Conservation (phyloP, 2,329 filamentous ascomycete species). For the Pyricularia sp. region DNA sequence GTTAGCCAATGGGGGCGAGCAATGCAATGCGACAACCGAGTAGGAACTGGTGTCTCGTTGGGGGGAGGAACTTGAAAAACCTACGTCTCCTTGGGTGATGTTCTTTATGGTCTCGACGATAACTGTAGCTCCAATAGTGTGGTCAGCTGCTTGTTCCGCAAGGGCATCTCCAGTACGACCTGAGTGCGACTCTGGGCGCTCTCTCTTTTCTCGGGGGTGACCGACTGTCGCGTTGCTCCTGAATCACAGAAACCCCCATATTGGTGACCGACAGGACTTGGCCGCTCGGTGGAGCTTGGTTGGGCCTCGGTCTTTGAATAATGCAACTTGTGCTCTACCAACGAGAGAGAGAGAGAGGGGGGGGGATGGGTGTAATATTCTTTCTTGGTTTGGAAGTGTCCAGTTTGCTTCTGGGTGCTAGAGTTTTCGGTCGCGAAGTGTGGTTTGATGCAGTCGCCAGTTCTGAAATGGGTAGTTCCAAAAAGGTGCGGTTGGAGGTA, state of each 20-base stretch:
- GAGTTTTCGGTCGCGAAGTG: background rate
- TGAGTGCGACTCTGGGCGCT: background rate
- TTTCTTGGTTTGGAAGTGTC: background rate
- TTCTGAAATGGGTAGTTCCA: background rate
- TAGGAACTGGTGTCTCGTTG: background rate
- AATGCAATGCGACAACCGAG: background rate
- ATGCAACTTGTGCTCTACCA: background rate
- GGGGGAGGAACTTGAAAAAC: constrained; percentile 17
- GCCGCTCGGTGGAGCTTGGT: background rate
- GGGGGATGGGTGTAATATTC: too few species aligned
- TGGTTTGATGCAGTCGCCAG: background rate
- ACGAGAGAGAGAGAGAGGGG: too few species aligned
- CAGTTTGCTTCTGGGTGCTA: background rate
- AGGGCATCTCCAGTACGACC: background rate
- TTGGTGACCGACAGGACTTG: constrained; percentile 26
- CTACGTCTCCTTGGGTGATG: constrained; percentile 74
- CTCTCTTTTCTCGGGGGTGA: background rate
- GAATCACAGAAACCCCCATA: constrained; percentile 79
- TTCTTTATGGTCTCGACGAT: constrained; percentile 66
- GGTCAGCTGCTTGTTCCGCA: background rate
- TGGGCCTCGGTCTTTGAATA: background rate
- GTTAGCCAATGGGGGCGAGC: background rate
- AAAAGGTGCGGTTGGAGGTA: background rate
- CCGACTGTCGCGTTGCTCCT: constrained; percentile 72
- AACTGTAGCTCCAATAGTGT: constrained; percentile 33